These are phyloP conservation scores for Phyllostachys edulis DNA, from an alignment of 176 grass and related monocot genomes.

Conservation along the genomic window DNA sequence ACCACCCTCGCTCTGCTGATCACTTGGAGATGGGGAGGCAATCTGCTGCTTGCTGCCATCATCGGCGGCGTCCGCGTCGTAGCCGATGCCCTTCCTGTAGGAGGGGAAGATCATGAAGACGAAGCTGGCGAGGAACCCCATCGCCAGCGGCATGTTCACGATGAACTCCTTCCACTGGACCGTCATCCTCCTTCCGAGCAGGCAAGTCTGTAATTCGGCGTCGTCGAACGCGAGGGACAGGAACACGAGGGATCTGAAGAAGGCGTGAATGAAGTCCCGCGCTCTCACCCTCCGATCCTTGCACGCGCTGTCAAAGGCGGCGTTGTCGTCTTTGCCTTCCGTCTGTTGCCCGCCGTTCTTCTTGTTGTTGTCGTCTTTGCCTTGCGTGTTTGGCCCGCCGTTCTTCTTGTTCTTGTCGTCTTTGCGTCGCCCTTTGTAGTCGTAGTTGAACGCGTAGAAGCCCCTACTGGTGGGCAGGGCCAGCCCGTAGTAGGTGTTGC, in stretches of 20 bases:
- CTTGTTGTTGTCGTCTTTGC: not conserved
- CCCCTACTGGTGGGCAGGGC: not conserved
- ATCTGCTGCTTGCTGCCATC: no score
- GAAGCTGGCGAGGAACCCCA: constrained; percentile 29
- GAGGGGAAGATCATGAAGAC: constrained; percentile 49
- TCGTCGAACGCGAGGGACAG: constrained; percentile 35
- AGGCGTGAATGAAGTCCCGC: constrained; percentile 34
- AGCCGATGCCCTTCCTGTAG: constrained; percentile 36
- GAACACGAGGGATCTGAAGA: constrained; percentile 33
- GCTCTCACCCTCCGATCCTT: not conserved
- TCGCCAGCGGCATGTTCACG: constrained; percentile 42
- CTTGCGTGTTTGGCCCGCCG: no score
- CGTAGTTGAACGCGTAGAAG: constrained; percentile 15
- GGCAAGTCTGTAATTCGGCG: constrained; percentile 26
- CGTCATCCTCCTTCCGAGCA: constrained; percentile 8
- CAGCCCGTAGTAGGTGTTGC: constrained; percentile 36
- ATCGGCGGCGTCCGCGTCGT: not conserved
- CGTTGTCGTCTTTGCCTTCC: no score
- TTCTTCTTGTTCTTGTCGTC: no score
- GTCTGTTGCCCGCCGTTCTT: not conserved
- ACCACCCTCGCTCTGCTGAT: no score
- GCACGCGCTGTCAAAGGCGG: accelerated
- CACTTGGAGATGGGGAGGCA: no score
- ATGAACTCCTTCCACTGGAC: constrained; percentile 19
- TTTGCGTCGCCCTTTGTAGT: not conserved